phyloP scores from a whole-genome alignment of 306 rosid species.

The Fagus sylvatica region DNA sequence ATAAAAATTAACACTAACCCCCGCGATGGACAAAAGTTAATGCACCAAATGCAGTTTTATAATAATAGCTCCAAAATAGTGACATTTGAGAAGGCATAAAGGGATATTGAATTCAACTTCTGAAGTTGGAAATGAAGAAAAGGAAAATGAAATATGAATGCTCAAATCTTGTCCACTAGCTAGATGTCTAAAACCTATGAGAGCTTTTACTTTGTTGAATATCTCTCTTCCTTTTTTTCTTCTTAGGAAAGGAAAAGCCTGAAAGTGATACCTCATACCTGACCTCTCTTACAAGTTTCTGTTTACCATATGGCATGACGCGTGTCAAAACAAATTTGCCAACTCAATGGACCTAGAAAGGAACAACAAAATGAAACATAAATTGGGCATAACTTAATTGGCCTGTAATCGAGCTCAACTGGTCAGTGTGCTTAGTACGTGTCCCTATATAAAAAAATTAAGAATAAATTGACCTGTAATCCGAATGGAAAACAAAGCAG shows the following conservation, averaged over 20 bases:
- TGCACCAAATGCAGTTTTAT: background rate
- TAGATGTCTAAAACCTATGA: background rate
- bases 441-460: too few species aligned
- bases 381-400: too few species aligned
- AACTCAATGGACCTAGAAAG: background rate
- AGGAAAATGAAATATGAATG: background rate
- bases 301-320: constrained; percentile 4
- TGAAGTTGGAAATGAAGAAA: background rate
- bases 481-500: too few species aligned
- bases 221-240: background rate
- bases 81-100: background rate
- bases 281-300: background rate
- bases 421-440: too few species aligned
- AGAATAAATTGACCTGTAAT: too few species aligned
- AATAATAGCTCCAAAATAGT: background rate
- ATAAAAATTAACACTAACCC: background rate
- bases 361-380: background rate
- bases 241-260: background rate
- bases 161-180: background rate
- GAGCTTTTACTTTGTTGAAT: background rate
- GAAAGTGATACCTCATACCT: background rate
- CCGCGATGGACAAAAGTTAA: background rate
- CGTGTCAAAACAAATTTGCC: background rate
- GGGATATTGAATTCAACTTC: background rate
- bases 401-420: too few species aligned